Evolutionary conservation across 257 asterid species (phyloP).

Genomic region (Gentiana macrophylla): DNA sequence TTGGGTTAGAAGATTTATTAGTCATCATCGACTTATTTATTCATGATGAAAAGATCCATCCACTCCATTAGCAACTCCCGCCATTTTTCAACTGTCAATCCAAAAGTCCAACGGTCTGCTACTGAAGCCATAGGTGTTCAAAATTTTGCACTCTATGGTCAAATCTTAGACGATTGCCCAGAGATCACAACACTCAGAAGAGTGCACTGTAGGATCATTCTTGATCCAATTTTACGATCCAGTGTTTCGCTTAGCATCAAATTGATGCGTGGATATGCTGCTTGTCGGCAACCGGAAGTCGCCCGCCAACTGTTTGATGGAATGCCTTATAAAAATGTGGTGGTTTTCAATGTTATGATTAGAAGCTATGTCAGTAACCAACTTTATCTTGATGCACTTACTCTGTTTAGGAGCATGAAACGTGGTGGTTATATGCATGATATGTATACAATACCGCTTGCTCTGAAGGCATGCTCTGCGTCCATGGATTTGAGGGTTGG

Average conservation of each 20-base stretch:
- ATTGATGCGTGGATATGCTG: slow-evolving; percentile 68
- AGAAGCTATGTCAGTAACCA: slow-evolving; percentile 72
- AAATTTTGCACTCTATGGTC: slow-evolving; percentile 9
- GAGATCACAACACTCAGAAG: slow-evolving; percentile 36
- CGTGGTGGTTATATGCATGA: slow-evolving; percentile 40
- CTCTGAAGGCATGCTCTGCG: slow-evolving; percentile 70
- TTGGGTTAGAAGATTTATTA: too few species aligned
- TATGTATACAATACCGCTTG: slow-evolving; percentile 72
- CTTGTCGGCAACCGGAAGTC: slow-evolving; percentile 32
- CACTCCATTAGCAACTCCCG: slow-evolving; percentile 10
- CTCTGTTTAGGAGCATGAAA: slow-evolving; percentile 41
- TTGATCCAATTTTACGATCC: slow-evolving; percentile 31
- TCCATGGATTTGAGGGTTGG: slow-evolving; percentile 39
- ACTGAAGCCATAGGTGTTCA: neutral
- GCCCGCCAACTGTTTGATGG: slow-evolving; percentile 62
- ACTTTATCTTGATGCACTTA: slow-evolving; percentile 39
- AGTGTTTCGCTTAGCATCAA: slow-evolving; percentile 51
- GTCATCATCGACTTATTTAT: too few species aligned
- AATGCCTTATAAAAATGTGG: slow-evolving; percentile 51
- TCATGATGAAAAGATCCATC: too few species aligned
- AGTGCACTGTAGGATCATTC: slow-evolving; percentile 45
- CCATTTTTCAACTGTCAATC: slow-evolving; percentile 24
- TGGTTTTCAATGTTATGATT: slow-evolving; percentile 62
- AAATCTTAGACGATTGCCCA: slow-evolving; percentile 39
- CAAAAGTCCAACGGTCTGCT: slow-evolving; percentile 3